Conservation (phyloP, 2,329 filamentous ascomycete genomes). For the Cercospora janseana region DNA sequence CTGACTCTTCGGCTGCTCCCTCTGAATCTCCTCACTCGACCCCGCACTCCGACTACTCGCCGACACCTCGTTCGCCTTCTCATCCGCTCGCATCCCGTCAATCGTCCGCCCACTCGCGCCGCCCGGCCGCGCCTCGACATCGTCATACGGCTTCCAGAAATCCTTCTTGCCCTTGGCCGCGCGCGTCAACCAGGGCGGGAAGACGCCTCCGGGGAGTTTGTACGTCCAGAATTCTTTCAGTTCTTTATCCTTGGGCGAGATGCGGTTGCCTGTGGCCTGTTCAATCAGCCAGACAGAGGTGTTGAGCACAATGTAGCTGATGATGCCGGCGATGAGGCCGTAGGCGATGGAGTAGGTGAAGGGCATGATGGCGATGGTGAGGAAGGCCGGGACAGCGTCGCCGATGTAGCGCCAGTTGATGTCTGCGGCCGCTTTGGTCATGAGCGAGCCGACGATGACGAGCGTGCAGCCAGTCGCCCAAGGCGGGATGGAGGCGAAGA, state of each 20-base stretch:
- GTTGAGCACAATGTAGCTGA: constrained; percentile 75
- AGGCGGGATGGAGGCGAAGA: constrained; percentile 83
- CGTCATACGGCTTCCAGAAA: constrained; percentile 59
- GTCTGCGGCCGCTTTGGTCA: constrained; percentile 72
- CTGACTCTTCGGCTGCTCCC: background rate
- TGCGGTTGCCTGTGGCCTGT: constrained; percentile 63
- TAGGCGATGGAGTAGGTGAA: constrained; percentile 89
- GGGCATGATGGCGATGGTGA: constrained; percentile 82
- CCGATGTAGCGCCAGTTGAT: constrained; percentile 89
- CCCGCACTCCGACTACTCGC: constrained; percentile 1
- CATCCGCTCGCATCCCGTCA: constrained; percentile 4
- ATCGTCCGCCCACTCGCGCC: constrained; percentile 6
- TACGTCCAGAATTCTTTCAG: constrained; percentile 80
- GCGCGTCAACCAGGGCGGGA: constrained; percentile 71
- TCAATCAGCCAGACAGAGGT: constrained; percentile 67
- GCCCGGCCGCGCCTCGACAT: constrained; percentile 16
- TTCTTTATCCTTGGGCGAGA: constrained; percentile 72
- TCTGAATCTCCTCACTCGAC: constrained; percentile 5
- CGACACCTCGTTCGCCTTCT: constrained; percentile 5
- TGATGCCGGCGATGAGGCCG: constrained; percentile 77
- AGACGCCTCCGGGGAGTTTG: constrained; percentile 68
- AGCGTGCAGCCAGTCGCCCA: constrained; percentile 90
- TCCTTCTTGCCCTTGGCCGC: constrained; percentile 65
- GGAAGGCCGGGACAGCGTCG: constrained; percentile 79
- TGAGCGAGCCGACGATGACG: constrained; percentile 82